Evolutionary conservation across 2,329 filamentous ascomycete genomes (phyloP).

Genomic region (Colletotrichum sp.): DNA sequence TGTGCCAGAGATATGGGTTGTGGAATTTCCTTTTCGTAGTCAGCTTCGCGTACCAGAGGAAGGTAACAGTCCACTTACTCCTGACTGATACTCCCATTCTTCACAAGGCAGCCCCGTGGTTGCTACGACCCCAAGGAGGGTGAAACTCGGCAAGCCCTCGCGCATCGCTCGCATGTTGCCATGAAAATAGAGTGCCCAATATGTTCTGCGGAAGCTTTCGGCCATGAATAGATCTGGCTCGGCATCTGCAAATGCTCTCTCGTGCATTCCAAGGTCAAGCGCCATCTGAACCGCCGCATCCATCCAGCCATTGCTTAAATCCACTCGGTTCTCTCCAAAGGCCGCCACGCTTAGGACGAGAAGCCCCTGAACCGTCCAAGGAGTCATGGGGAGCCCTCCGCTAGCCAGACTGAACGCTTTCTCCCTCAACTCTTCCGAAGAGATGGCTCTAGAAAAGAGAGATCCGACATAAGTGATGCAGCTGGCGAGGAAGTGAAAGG

Average conservation of each 20-base stretch:
- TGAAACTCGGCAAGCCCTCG: constrained; percentile 27
- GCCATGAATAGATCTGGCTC: constrained; percentile 38
- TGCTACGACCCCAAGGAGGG: constrained; percentile 31
- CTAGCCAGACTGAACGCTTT: constrained; percentile 35
- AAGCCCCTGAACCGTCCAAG: constrained; percentile 37
- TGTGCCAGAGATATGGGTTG: constrained; percentile 34
- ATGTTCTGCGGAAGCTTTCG: constrained; percentile 46
- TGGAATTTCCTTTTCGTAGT: constrained; percentile 34
- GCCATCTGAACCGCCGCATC: constrained; percentile 34
- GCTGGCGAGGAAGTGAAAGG: constrained; percentile 31
- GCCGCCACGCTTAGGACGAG: constrained; percentile 33
- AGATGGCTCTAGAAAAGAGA: constrained; percentile 33
- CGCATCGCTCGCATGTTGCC: constrained; percentile 26
- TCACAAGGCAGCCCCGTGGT: constrained; percentile 44
- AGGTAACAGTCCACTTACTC: constrained; percentile 32
- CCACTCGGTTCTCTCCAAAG: constrained; percentile 32
- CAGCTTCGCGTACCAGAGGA: neutral
- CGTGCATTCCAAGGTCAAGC: constrained; percentile 36
- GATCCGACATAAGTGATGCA: constrained; percentile 44
- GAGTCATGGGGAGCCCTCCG: constrained; percentile 33
- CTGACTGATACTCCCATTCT: constrained; percentile 43
- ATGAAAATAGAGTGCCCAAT: constrained; percentile 42
- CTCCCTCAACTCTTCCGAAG: constrained; percentile 35
- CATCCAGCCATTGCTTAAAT: constrained; percentile 31
- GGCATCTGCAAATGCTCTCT: constrained; percentile 33